Evolutionary conservation across 1,284 basidiomycete genomes (phyloP), one percentile per base, ranked within the genome.

Genomic region (Ceratobasidium papillatum): DNA sequence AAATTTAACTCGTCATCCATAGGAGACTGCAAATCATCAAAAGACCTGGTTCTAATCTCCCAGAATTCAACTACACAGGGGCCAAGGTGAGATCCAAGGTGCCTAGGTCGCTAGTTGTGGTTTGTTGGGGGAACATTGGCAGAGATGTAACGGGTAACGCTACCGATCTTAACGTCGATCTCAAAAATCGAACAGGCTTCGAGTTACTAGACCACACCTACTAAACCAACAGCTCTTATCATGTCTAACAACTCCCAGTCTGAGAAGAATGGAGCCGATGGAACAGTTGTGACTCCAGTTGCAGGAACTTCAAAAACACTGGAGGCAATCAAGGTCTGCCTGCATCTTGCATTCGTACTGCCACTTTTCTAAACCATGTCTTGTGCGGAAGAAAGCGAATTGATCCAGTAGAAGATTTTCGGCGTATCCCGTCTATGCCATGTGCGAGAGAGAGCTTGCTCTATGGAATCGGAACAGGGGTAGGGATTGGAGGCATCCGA

Each of bases 401-500:
- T 78, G 86, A 83, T 43, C 75, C 81, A n/a, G 78, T 76, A 74
- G 82, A 87, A 78, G 86, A 88, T 79, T 77, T 87, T 27, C 81
- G 84, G 66, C 83, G 82, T 75, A 83, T 88, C 54, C 83, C 82
- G 47, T 85, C 91, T 78, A 85, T 92, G 14, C 91, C 91, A 12
- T 93, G 91, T 74, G 85, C 86, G 64, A 81, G 87, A 51, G 86
- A 81, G 58, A 87, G 86, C 78, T 79, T 88, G 36, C 79, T 88
- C 78, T 86, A 83, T 74, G 87, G 87, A 34, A 88, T 88, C 69
- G 86, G 85, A 51, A 86, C 85, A 69, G 87, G 87, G 1, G 83
- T 82, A 5, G 87, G 87, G 7, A 81, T 88, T 49, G 87, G 87
- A 14, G 83, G 90, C 79, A 88, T 91, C 47, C 85, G 91, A 56